Conservation (phyloP, 75 land plant genomes). For the Picea sitchensis region DNA sequence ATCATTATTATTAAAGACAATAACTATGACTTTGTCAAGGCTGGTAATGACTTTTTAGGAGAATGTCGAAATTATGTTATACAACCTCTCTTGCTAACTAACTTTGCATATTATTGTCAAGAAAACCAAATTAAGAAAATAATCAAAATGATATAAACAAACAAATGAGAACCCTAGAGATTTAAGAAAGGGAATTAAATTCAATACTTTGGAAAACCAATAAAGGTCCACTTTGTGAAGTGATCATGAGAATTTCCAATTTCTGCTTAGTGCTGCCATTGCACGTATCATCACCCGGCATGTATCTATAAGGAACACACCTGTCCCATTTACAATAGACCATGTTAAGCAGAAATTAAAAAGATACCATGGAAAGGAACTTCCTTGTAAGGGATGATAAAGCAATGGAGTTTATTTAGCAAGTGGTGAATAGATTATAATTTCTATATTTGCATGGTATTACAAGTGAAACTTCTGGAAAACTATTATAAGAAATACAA, state of each 20-base stretch:
- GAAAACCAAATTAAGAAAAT: neutral
- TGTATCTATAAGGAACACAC: slow-evolving; percentile 77
- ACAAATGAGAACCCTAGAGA: neutral
- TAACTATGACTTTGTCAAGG: too few relatives aligned
- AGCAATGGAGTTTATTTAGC: neutral
- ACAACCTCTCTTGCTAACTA: neutral
- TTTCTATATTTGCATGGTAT: neutral
- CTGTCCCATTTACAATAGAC: slow-evolving; percentile 27
- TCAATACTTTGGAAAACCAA: slow-evolving; percentile 80
- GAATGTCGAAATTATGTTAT: too few relatives aligned
- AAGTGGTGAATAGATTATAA: neutral
- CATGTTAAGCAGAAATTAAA: neutral
- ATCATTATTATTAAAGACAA: too few relatives aligned
- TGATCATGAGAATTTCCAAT: slow-evolving; percentile 87
- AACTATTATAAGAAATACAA: too few relatives aligned
- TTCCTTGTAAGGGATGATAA: neutral
- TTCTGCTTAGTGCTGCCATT: slow-evolving; percentile 19
- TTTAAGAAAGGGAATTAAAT: neutral
- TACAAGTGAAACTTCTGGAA: too few relatives aligned
- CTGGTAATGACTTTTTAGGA: too few relatives aligned
- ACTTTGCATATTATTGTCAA: neutral
- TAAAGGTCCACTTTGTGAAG: slow-evolving; percentile 74
- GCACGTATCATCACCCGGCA: slow-evolving; percentile 17
- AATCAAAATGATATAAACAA: neutral
- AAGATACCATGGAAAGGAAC: neutral